phyloP scores from a whole-genome alignment of 257 asterid genomes.

The Plantago elongata region DNA sequence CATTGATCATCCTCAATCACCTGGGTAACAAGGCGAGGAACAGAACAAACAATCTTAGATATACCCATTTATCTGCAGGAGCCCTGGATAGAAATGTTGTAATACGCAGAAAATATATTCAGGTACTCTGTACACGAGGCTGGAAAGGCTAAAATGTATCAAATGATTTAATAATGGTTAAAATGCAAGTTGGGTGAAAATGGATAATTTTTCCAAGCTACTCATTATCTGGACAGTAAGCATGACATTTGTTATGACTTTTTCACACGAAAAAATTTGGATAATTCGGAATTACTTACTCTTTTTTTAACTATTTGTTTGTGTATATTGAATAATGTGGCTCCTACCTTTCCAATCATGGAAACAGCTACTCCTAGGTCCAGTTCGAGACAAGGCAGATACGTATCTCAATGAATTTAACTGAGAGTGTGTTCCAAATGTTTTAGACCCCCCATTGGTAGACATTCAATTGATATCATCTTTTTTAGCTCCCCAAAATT shows the following conservation, averaged over 20 bases:
- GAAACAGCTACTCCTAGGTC: not conserved
- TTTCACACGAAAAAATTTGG: no score
- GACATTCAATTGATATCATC: not conserved
- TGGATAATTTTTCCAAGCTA: no score
- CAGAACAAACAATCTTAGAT: conserved; percentile 8
- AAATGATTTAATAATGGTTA: not conserved
- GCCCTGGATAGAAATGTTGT: not conserved
- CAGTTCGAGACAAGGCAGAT: not conserved
- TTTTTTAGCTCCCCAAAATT: conserved; percentile 10
- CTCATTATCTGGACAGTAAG: no score
- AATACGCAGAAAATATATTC: not conserved
- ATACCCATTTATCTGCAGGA: conserved; percentile 16
- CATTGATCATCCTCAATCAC: conserved; percentile 57
- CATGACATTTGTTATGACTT: no score
- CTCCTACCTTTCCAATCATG: not conserved
- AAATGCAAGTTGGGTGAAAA: not conserved
- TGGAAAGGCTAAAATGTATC: not conserved
- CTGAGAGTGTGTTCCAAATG: not conserved
- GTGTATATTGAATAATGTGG: no score
- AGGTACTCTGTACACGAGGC: not conserved
- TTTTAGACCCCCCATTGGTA: not conserved
- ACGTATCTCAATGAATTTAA: not conserved
- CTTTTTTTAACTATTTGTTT: not conserved
- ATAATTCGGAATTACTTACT: not conserved
- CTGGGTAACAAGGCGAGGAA: conserved; percentile 32